These are phyloP conservation scores for Termitomyces sp. DNA, from an alignment of 768 basidiomycete genomes.

Conservation along the genomic window DNA sequence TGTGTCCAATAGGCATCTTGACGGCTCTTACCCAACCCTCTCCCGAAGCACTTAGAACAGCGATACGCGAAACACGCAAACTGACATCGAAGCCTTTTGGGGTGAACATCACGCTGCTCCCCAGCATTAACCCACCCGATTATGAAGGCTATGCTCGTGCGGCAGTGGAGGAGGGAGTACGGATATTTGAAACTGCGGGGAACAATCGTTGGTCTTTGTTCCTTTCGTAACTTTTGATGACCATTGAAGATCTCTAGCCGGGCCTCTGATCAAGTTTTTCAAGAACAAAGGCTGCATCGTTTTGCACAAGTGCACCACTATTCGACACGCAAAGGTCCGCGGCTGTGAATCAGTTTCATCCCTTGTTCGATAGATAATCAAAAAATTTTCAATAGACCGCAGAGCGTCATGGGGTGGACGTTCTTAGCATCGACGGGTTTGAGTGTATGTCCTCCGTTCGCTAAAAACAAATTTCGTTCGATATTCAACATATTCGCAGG, in stretches of 20 bases:
- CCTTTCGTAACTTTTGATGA: not conserved
- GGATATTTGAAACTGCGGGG: conserved; percentile 90
- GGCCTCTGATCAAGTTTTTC: conserved; percentile 72
- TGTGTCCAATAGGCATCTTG: conserved; percentile 52
- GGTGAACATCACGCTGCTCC: conserved; percentile 84
- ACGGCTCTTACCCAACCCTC: conserved; percentile 87
- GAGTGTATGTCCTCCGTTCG: conserved; percentile 50
- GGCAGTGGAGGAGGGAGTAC: conserved; percentile 84
- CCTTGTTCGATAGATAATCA: not conserved
- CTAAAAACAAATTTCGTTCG: not conserved
- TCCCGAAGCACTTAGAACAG: conserved; percentile 74
- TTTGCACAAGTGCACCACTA: conserved; percentile 87
- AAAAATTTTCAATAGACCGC: conserved; percentile 32
- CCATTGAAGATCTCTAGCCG: conserved; percentile 42
- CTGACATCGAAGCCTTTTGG: conserved; percentile 76
- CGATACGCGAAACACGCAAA: conserved; percentile 72
- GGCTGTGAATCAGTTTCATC: not conserved
- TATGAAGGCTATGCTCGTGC: conserved; percentile 80
- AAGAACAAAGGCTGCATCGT: conserved; percentile 76
- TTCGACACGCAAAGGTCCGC: conserved; percentile 76
- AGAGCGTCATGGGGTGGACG: conserved; percentile 76
- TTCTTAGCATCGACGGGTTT: conserved; percentile 86
- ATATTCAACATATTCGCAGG: conserved; percentile 36
- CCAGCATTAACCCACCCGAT: conserved; percentile 86
- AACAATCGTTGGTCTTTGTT: conserved; percentile 63